Base-by-base conservation (phyloP, 495 filamentous ascomycete genomes). In the Viridothelium virens region DNA sequence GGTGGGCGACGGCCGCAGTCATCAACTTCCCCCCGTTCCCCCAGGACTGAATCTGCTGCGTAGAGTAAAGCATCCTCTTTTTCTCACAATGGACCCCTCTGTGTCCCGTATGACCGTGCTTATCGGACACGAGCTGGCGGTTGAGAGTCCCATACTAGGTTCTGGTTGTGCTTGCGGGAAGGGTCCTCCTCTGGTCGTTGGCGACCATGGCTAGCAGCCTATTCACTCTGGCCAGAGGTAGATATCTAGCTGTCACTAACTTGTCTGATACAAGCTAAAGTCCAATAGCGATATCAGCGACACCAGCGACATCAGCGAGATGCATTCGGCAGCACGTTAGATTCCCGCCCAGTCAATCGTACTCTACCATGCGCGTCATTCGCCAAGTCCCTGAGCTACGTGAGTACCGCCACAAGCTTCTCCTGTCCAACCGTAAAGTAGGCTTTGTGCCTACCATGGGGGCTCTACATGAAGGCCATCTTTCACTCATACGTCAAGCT, bases 371-470 rank as follows among this genome's bases (percentile, higher is more conserved):
- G 72, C 85, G 88, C 74, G 78, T 96, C 70, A 87, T 94, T 76
- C 87, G 87, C 67, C 85, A 88, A 70, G 84, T 92, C 66, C 77
- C 86, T 25, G 77, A 81, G 2, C 81, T 97, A 44, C 91, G 92
- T 61, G 74, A 84, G 71, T 85, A 87, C 77, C 89, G 92, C 16
- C 83, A 82, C 1, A 79, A 85, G 38, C 83, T 93, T 38, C 79
- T 88, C 53, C 80, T 86, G 62, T 81, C 86, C 68, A 82, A 87
- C 72, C 85, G 87, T 39, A 86, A 86, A 18, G 86, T 98, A 61
- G 91, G 89, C 56, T 84, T 98, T 10, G 91, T 98, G 7, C 94
- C 94, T 0, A 98, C 94, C 10, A 97, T 98, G 93, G 94, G 94
- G 47, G 94, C 94, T 16, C 83, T 98, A 0, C 94, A 98, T 76